Percentiles rank a stretch among this genome's conserved stretches.
phyloP scores from a whole-genome alignment of 352 stramenopile genomes.

The Pythium insidiosum region DNA sequence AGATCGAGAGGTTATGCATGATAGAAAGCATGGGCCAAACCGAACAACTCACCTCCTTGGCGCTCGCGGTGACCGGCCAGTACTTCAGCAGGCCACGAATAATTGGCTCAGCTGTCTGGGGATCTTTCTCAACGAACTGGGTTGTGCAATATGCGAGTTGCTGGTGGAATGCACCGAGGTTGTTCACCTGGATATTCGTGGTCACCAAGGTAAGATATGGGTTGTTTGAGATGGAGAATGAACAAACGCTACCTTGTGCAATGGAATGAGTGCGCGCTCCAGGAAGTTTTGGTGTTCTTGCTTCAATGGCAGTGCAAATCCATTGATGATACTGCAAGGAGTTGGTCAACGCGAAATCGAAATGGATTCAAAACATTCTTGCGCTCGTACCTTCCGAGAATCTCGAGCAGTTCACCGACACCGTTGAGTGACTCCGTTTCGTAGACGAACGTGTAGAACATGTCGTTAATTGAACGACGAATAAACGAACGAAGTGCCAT shows the following conservation, averaged over 20 bases:
- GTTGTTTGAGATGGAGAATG: too few species aligned
- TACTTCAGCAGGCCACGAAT: conserved; percentile 93
- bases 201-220: too few species aligned
- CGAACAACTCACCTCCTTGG: conserved; percentile 5
- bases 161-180: conserved; percentile 92
- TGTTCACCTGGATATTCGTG: too few species aligned
- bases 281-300: conserved; percentile 97
- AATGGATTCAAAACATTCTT: too few species aligned
- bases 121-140: conserved; percentile 99
- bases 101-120: conserved; percentile 93
- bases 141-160: conserved; percentile 99
- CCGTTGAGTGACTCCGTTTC: conserved; percentile 95
- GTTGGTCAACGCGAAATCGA: too few species aligned
- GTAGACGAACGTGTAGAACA: conserved; percentile 99
- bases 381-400: conserved; percentile 74
- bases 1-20: too few species aligned
- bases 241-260: conserved; percentile 99
- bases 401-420: conserved; percentile 97
- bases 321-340: conserved; percentile 98
- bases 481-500: conserved; percentile 98
- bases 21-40: too few species aligned
- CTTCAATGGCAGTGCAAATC: conserved; percentile 99
- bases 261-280: conserved; percentile 91
- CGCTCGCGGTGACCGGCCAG: conserved; percentile 59
- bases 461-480: conserved; percentile 95